Base-by-base conservation (phyloP, 768 basidiomycete genomes). In the Lactifluus pinguis region DNA sequence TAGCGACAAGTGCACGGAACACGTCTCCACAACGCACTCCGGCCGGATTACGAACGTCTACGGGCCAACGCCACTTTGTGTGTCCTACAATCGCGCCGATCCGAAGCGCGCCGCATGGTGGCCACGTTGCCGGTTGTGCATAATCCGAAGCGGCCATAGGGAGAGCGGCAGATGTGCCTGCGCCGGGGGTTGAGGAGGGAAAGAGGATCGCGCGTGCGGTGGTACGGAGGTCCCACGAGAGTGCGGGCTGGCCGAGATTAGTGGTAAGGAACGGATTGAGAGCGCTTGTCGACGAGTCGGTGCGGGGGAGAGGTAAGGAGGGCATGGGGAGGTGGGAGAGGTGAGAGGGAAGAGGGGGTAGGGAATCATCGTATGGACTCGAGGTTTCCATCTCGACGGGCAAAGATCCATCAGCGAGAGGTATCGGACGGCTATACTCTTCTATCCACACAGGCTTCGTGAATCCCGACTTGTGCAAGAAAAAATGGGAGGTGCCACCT, bases 91-190 rank as follows among this genome's bases (percentile, higher is more conserved):
- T 81, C 19, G 79, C 81, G 25, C 74, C 76, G 70, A 87, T 79
- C 64, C 75, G 76, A 77, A 87, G 77, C 59, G 79, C 75, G 8
- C 80, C 79, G 49, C 84, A 71, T 60, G 83, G 78, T 0, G 85
- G 85, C 67, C 71, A 79, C 8, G 85, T 84, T n/a, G 84, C 85
- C 0, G 84, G 83, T 68, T 86, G 82, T n/a, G 77, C 72, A 50
- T 70, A 69, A 64, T 71, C 68, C 19, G 68, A 65, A 5, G 38
- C 0, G 10, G 52, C 53, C 63, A 57, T 60, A 32, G 66, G 67
- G 1, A 68, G 60, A 15, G 70, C 62, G 14, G 70, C 62, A 48
- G 76, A 69, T 3, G n/a, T n/a, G n/a, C n/a, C n/a, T n/a, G n/a
- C 72, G 49, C 76, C 70, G 6, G 69, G 59, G 7, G 66, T 65